Percentiles rank a stretch among this genome's conserved stretches.
Conservation (phyloP, 2,329 filamentous ascomycete species). For the Aureobasidium lini region DNA sequence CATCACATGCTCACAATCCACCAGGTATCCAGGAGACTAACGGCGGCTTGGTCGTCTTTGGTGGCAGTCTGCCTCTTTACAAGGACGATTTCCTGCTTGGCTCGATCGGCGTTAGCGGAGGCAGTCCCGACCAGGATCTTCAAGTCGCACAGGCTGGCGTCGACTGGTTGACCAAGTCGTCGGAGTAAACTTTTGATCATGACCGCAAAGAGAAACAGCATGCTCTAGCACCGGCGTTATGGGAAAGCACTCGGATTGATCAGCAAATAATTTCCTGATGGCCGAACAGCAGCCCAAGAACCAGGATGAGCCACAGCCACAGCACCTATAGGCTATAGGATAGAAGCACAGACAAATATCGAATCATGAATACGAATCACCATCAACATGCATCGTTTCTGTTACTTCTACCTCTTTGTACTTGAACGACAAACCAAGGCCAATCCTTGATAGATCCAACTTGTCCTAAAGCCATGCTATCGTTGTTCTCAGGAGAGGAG, state of each 20-base stretch:
- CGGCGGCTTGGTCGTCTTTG: constrained; percentile 24
- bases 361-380: not conserved
- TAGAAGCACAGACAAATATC: not conserved
- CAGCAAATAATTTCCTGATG: not conserved
- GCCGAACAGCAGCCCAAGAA: not conserved
- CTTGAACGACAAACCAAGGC: not conserved
- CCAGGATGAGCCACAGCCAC: not conserved
- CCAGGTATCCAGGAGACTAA: constrained; percentile 23
- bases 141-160: constrained; percentile 16
- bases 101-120: constrained; percentile 24
- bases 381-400: not conserved
- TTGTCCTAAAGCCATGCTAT: not conserved
- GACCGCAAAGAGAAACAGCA: not conserved
- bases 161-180: constrained; percentile 4
- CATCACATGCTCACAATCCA: not conserved
- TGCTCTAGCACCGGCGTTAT: not conserved
- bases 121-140: constrained; percentile 24
- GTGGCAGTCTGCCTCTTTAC: constrained; percentile 23
- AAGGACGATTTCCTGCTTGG: constrained; percentile 22
- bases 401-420: not conserved
- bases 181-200: not conserved
- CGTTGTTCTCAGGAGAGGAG: not conserved
- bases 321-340: not conserved
- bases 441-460: not conserved
- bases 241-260: not conserved